Percentiles rank a stretch among this genome's conserved stretches.
These are phyloP conservation scores for Hemileccinum impolitum DNA, from an alignment of 768 basidiomycete genomes.

Conservation along the genomic window DNA sequence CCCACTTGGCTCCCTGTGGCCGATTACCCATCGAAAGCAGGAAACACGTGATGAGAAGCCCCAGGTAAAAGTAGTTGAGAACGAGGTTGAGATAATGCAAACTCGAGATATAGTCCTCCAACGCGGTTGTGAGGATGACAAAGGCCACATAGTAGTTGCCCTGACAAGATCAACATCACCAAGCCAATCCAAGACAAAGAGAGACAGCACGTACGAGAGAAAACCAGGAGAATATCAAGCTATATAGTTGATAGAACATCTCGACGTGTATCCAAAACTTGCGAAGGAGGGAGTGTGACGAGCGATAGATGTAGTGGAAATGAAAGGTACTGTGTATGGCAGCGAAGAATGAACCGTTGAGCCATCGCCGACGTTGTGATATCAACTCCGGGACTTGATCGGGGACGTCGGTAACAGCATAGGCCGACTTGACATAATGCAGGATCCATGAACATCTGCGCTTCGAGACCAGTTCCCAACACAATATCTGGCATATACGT, in stretches of 20 bases:
- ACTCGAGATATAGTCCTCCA: constrained; percentile 61
- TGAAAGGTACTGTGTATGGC: constrained; percentile 89
- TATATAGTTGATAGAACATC: constrained; percentile 87
- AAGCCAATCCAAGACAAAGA: neutral
- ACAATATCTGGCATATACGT: constrained; percentile 64
- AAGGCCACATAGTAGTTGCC: constrained; percentile 94
- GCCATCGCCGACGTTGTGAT: constrained; percentile 92
- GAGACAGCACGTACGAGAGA: constrained; percentile 51
- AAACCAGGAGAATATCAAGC: constrained; percentile 92
- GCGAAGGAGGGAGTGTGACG: constrained; percentile 73
- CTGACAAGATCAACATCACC: constrained; percentile 31
- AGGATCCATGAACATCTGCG: constrained; percentile 85
- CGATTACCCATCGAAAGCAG: constrained; percentile 86
- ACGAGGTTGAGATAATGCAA: constrained; percentile 73
- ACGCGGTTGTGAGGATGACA: constrained; percentile 65
- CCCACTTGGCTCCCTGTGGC: constrained; percentile 86
- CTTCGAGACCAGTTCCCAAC: constrained; percentile 98
- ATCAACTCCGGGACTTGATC: constrained; percentile 95
- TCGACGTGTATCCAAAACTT: constrained; percentile 97
- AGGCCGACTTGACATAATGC: constrained; percentile 95
- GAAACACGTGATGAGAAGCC: constrained; percentile 83
- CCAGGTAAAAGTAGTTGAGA: constrained; percentile 85
- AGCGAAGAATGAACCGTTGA: constrained; percentile 98
- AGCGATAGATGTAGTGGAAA: constrained; percentile 94
- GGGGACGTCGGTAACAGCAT: constrained; percentile 90